A percentile compares a stretch with the other conserved stretches of the same genome.
These are phyloP conservation scores for Dictyostelium brefeldianum DNA, from an alignment of 78 protist species.

Conservation along the genomic window DNA sequence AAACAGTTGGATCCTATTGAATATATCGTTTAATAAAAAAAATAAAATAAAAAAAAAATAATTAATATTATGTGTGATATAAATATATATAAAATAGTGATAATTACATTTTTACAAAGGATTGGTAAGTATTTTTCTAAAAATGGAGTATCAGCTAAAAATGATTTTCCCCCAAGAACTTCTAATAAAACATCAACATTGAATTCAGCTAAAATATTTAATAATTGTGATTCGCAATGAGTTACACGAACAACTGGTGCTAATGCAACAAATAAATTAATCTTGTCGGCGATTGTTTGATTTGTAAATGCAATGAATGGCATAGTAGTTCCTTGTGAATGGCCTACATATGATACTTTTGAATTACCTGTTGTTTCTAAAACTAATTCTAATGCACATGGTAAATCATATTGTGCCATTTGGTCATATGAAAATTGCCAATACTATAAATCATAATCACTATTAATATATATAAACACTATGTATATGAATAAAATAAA, in stretches of 20 bases:
- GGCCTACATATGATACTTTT: conserved; percentile 80
- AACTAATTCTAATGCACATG: conserved; percentile 54
- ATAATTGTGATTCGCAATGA: conserved; percentile 31
- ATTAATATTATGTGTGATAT: neutral
- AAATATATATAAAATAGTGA: neutral
- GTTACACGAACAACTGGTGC: conserved; percentile 81
- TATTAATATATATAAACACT: neutral
- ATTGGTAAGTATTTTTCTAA: conserved; percentile 57
- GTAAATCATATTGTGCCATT: conserved; percentile 81
- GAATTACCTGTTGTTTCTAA: conserved; percentile 19
- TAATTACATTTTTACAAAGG: conserved; percentile 28
- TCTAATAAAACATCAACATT: conserved; percentile 58
- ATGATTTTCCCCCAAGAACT: conserved; percentile 73
- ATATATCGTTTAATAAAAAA: neutral
- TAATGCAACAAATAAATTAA: conserved; percentile 76
- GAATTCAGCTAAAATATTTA: conserved; percentile 58
- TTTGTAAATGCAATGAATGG: conserved; percentile 70
- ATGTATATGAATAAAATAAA: neutral
- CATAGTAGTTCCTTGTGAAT: conserved; percentile 80
- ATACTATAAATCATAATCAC: neutral
- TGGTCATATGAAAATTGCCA: conserved; percentile 34
- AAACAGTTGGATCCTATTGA: conserved; percentile 34
- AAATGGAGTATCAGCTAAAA: conserved; percentile 71
- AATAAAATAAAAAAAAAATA: neutral
- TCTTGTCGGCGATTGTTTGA: conserved; percentile 35